phyloP scores from a whole-genome alignment of 208 protist genomes.

The Herpetomonas samuelpessoai region DNA sequence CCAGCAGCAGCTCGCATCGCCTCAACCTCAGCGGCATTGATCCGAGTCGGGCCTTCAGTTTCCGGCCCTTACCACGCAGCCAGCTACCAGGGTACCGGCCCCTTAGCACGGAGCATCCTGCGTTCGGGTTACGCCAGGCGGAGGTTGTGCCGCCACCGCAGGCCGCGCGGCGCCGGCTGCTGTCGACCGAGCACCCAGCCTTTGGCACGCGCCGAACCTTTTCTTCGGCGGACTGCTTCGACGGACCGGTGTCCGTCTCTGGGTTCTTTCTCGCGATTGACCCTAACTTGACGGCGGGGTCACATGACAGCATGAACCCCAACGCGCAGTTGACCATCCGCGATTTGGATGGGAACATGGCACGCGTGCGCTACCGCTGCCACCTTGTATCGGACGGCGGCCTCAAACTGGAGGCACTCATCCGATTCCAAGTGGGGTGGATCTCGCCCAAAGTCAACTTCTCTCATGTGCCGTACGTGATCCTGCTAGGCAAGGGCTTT shows the following conservation, averaged over 20 bases:
- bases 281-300: conserved; percentile 56
- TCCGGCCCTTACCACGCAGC: conserved; percentile 20
- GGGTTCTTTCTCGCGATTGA: conserved; percentile 83
- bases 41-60: conserved; percentile 18
- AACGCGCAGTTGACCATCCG: conserved; percentile 82
- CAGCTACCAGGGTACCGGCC: conserved; percentile 29
- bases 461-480: conserved; percentile 67
- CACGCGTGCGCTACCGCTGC: conserved; percentile 71
- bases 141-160: conserved; percentile 20
- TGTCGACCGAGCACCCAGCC: conserved; percentile 71
- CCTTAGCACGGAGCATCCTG: conserved; percentile 60
- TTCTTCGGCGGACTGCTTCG: conserved; percentile 51
- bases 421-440: conserved; percentile 82
- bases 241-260: conserved; percentile 63
- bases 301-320: conserved; percentile 68
- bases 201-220: conserved; percentile 59
- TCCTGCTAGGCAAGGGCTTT: conserved; percentile 72
- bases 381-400: conserved; percentile 51
- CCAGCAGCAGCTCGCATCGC: neutral
- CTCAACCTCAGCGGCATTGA: conserved; percentile 28
- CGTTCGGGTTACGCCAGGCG: conserved; percentile 69
- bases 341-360: conserved; percentile 69
- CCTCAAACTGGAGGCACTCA: conserved; percentile 72
- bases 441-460: conserved; percentile 81
- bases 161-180: conserved; percentile 15